A percentile compares a stretch with the other conserved stretches of the same genome.
These are phyloP conservation scores for Nicotiana rustica DNA, from an alignment of 305 asterid genomes.

Conservation along the genomic window DNA sequence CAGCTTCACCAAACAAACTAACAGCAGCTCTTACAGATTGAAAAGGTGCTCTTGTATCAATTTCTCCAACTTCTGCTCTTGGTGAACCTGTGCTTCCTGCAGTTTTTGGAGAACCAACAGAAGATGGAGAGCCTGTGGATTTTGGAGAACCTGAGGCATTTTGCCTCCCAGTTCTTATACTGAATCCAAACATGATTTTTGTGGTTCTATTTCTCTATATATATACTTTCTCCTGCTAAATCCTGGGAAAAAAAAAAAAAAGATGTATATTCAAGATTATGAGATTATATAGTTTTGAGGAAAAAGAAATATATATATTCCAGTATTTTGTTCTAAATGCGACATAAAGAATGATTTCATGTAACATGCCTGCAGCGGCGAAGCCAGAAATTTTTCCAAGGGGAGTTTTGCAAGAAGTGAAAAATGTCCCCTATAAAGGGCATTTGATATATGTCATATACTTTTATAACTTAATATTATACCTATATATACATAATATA, in stretches of 20 bases:
- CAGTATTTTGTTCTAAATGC: not conserved
- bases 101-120: conserved; percentile 50
- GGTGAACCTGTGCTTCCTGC: conserved; percentile 56
- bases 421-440: no score
- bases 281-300: not conserved
- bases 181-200: conserved; percentile 63
- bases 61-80: conserved; percentile 70
- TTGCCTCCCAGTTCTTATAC: conserved; percentile 55
- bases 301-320: not conserved
- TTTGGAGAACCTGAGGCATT: conserved; percentile 65
- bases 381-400: no score
- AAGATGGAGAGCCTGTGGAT: conserved; percentile 41
- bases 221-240: not conserved
- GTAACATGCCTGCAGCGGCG: no score
- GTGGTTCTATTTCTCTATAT: not conserved
- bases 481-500: no score
- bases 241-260: not conserved
- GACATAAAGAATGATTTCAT: no score
- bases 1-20: conserved; percentile 74
- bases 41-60: conserved; percentile 93
- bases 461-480: no score
- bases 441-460: no score
- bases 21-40: conserved; percentile 92
- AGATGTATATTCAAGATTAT: not conserved
- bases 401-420: no score